These are phyloP conservation scores for Retiboletus fuscus DNA, from an alignment of 1,284 basidiomycete genomes.

Conservation along the genomic window DNA sequence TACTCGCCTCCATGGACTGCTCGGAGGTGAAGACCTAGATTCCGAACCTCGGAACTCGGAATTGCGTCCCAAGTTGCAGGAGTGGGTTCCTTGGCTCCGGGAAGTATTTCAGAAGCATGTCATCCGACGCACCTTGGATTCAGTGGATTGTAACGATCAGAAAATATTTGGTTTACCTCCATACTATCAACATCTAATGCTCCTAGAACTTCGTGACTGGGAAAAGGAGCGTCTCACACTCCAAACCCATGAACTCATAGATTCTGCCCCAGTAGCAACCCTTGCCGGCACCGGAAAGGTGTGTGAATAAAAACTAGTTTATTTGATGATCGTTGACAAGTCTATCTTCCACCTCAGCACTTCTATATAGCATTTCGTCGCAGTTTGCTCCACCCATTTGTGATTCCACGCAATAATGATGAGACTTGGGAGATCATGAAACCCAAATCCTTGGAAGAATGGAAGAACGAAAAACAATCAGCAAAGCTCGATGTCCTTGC, in stretches of 20 bases:
- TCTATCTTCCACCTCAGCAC: slow-evolving; percentile 7
- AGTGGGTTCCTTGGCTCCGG: slow-evolving; percentile 3
- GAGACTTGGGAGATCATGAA: too few relatives aligned
- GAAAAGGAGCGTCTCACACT: neutral
- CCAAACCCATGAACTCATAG: neutral
- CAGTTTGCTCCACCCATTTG: slow-evolving; percentile 12
- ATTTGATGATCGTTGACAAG: neutral
- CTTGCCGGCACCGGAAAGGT: neutral
- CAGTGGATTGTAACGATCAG: neutral
- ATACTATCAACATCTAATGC: slow-evolving; percentile 1
- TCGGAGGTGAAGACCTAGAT: neutral
- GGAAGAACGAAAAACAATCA: neutral
- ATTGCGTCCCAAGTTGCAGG: neutral
- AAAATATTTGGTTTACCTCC: neutral
- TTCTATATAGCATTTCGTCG: slow-evolving; percentile 18
- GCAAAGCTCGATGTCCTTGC: slow-evolving; percentile 2
- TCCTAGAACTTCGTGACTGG: neutral
- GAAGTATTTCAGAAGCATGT: neutral
- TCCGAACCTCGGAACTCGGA: neutral
- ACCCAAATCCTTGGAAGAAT: neutral
- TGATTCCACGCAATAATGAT: neutral
- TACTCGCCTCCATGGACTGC: neutral
- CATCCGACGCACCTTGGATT: neutral
- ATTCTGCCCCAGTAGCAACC: neutral
- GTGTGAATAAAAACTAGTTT: neutral